A percentile compares a stretch with the other conserved stretches of the same genome.
Evolutionary conservation across 2,329 filamentous ascomycete species (phyloP).

Genomic region (Claviceps sp.): DNA sequence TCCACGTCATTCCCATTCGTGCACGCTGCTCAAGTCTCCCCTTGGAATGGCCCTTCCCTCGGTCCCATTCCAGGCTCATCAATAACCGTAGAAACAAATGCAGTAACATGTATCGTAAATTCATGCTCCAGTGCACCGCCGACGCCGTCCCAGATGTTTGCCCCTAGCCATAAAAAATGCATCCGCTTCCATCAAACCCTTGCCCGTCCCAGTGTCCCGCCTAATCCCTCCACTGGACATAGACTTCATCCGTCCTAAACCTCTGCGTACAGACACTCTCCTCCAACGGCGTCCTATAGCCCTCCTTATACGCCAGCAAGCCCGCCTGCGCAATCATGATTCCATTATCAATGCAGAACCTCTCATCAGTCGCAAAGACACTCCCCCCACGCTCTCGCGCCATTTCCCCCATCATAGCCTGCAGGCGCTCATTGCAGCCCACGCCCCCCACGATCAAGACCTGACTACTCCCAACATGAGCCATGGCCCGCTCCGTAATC

Average conservation of each 20-base stretch:
- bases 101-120: no score
- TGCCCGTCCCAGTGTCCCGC: background rate
- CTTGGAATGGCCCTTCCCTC: no score
- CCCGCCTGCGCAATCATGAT: slow-evolving; percentile 99
- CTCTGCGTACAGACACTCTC: slow-evolving; percentile 78
- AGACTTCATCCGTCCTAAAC: slow-evolving; percentile 71
- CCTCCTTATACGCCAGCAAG: slow-evolving; percentile 68
- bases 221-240: slow-evolving; percentile 63
- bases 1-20: no score
- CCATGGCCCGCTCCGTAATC: slow-evolving; percentile 97
- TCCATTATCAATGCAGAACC: slow-evolving; percentile 97
- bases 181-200: background rate
- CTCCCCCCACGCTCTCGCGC: slow-evolving; percentile 75
- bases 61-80: no score
- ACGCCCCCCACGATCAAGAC: slow-evolving; percentile 94
- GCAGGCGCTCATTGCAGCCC: slow-evolving; percentile 83
- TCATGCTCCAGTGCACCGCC: background rate
- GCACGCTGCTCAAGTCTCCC: no score
- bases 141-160: background rate
- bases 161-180: background rate
- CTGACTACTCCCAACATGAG: slow-evolving; percentile 80
- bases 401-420: slow-evolving; percentile 99
- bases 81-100: no score
- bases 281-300: slow-evolving; percentile 61
- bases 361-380: slow-evolving; percentile 89